These are phyloP conservation scores for Elymus sibiricus DNA, from an alignment of 176 grass and related monocot species.

Conservation along the genomic window DNA sequence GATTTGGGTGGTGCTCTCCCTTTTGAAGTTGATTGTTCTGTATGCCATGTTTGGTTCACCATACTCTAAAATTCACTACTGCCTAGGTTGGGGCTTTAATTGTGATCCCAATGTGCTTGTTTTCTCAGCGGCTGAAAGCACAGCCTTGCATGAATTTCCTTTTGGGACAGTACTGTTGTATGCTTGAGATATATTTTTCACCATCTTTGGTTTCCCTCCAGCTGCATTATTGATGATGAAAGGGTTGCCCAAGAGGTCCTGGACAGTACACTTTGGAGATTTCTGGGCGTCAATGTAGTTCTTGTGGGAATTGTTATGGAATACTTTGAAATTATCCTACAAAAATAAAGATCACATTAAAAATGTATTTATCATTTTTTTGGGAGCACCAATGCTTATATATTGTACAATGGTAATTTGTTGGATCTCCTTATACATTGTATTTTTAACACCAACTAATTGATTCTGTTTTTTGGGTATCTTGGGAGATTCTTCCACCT, in stretches of 20 bases:
- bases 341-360: too few species aligned
- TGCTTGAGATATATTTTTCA: slow-evolving; percentile 47
- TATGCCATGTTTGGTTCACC: slow-evolving; percentile 55
- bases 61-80: slow-evolving; percentile 83
- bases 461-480: too few species aligned
- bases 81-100: slow-evolving; percentile 82
- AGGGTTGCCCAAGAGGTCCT: slow-evolving; percentile 35
- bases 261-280: slow-evolving; percentile 31
- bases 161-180: slow-evolving; percentile 15
- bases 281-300: slow-evolving; percentile 81
- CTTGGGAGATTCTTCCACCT: too few species aligned
- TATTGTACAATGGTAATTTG: too few species aligned
- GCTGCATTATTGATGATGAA: slow-evolving; percentile 42
- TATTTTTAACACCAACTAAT: too few species aligned
- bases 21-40: slow-evolving; percentile 35
- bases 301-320: slow-evolving; percentile 64
- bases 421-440: too few species aligned
- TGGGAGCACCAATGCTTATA: too few species aligned
- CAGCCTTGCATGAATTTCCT: slow-evolving; percentile 28
- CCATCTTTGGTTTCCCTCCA: slow-evolving; percentile 65
- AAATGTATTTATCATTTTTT: too few species aligned
- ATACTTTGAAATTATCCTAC: slow-evolving; percentile 6
- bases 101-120: slow-evolving; percentile 71
- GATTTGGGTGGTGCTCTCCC: slow-evolving; percentile 54
- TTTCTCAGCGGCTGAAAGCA: slow-evolving; percentile 48